Evolutionary conservation across 2,329 filamentous ascomycete genomes (phyloP).

Genomic region (Talaromyces sp.): DNA sequence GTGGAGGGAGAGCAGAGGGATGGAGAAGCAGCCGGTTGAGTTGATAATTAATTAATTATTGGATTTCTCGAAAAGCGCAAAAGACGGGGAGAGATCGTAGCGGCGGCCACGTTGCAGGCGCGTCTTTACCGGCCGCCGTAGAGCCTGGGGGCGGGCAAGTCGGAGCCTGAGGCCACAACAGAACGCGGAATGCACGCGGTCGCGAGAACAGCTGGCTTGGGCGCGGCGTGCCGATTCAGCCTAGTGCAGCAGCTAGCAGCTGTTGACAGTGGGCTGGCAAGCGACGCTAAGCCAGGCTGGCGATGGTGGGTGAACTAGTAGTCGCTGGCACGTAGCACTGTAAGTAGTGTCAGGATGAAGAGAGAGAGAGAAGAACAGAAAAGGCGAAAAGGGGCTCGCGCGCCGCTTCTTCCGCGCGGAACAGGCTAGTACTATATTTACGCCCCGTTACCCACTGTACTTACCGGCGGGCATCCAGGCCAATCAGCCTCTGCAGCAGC

Average conservation of each 20-base stretch:
- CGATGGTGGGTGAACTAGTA: too few relatives aligned
- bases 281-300: too few relatives aligned
- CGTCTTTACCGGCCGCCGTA: conserved; percentile 23
- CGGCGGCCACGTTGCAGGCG: conserved; percentile 42
- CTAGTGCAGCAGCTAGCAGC: neutral
- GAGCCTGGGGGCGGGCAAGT: neutral
- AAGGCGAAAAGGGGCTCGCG: neutral
- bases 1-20: neutral
- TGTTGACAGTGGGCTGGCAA: neutral
- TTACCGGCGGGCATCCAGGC: neutral
- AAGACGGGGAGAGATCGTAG: neutral
- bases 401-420: neutral
- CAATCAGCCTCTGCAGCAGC: neutral
- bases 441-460: neutral
- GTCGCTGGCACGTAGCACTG: too few relatives aligned
- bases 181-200: neutral
- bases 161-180: conserved; percentile 2
- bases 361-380: neutral
- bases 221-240: too few relatives aligned
- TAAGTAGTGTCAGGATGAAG: neutral
- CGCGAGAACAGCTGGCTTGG: neutral
- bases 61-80: conserved; percentile 1
- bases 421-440: neutral
- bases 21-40: neutral
- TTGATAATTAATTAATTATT: neutral